phyloP scores from a whole-genome alignment of 169 alveolate genomes.

The Plasmodium relictum region DNA sequence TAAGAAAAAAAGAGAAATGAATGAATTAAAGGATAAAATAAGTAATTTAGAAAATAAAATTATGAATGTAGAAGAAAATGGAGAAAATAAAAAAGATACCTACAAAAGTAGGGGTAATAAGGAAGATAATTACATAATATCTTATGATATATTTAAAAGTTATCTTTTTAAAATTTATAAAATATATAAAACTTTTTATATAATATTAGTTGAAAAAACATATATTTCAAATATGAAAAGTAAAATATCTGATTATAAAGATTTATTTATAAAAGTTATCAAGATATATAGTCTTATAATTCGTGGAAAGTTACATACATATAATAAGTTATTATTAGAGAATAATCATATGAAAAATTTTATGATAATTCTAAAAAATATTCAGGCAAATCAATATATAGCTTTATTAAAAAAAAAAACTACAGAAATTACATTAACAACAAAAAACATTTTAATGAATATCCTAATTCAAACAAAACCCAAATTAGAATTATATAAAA shows the following conservation, averaged over 20 bases:
- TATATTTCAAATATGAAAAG: neutral
- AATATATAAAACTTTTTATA: constrained; percentile 58
- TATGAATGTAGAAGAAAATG: constrained; percentile 4
- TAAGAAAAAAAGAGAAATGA: constrained; percentile 28
- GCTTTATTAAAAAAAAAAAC: constrained; percentile 7
- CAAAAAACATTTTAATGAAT: neutral
- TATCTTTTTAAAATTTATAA: constrained; percentile 30
- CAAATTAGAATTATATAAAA: neutral
- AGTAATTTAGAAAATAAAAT: constrained; percentile 31
- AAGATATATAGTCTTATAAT: neutral
- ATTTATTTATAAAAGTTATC: neutral
- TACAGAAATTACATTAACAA: neutral
- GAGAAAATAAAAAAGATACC: neutral
- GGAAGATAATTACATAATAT: constrained; percentile 30
- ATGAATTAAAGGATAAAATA: constrained; percentile 14
- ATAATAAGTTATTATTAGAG: neutral
- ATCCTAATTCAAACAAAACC: neutral
- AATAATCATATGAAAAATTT: neutral
- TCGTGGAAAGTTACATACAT: neutral
- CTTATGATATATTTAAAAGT: constrained; percentile 16
- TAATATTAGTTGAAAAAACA: constrained; percentile 36
- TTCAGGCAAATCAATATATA: neutral
- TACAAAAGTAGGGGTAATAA: neutral
- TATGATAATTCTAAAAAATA: neutral
- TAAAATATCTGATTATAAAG: neutral